Evolutionary conservation across 257 asterid species (phyloP).

Genomic region (Solanum rostratum): DNA sequence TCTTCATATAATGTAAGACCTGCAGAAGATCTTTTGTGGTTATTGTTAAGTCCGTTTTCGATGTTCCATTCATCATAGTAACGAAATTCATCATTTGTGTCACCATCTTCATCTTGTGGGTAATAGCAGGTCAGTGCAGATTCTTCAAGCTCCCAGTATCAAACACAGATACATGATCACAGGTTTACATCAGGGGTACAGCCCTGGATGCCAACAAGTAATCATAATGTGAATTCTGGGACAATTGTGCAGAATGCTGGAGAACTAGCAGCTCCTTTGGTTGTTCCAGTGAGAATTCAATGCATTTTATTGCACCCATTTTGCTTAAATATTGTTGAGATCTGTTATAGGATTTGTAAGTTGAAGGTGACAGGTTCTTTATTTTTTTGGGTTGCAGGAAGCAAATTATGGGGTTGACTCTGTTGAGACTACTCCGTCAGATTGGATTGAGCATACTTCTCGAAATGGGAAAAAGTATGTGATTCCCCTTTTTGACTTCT

Average conservation of each 20-base stretch:
- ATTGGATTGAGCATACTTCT: constrained; percentile 64
- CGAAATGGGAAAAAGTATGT: constrained; percentile 66
- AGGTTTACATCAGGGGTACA: constrained; percentile 43
- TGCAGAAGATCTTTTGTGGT: not conserved
- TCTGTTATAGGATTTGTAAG: not conserved
- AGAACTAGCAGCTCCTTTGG: constrained; percentile 26
- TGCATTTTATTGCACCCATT: not conserved
- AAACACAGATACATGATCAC: constrained; percentile 36
- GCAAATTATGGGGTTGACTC: constrained; percentile 16
- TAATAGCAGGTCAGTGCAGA: constrained; percentile 44
- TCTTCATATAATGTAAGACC: constrained; percentile 41
- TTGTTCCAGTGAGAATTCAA: constrained; percentile 25
- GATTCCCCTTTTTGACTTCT: constrained; percentile 1
- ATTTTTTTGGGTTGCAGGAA: constrained; percentile 35
- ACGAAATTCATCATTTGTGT: constrained; percentile 1
- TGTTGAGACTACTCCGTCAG: constrained; percentile 22
- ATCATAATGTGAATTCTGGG: constrained; percentile 40
- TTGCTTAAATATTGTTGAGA: not conserved
- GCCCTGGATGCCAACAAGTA: constrained; percentile 54
- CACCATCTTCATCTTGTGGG: constrained; percentile 36
- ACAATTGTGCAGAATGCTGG: constrained; percentile 40
- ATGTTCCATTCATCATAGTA: not conserved
- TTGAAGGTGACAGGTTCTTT: not conserved
- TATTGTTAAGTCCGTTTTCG: not conserved
- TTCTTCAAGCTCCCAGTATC: constrained; percentile 31